A percentile compares a stretch with the other conserved stretches of the same genome.
These are phyloP conservation scores for Nakaseomyces kungkrabaensis DNA, from an alignment of 1,139 yeast species.

Conservation along the genomic window DNA sequence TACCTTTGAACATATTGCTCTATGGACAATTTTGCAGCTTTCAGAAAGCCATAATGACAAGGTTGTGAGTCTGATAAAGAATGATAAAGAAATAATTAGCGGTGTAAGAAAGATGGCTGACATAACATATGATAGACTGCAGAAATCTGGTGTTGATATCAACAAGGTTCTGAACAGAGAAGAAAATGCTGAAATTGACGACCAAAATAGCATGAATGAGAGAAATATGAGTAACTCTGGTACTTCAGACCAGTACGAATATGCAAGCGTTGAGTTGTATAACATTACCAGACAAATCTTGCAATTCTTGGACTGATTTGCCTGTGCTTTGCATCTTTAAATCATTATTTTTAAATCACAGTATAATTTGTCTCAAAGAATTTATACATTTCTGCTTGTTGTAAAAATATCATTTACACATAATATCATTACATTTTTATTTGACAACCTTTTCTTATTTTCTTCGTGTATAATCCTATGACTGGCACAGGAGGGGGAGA, in stretches of 20 bases:
- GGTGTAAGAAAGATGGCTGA: conserved; percentile 46
- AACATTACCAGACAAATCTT: conserved; percentile 74
- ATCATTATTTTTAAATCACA: conserved; percentile 1
- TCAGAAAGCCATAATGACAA: conserved; percentile 77
- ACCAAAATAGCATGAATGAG: conserved; percentile 28
- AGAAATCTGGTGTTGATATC: conserved; percentile 19
- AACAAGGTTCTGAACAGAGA: conserved; percentile 12
- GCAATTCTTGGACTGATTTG: conserved; percentile 27
- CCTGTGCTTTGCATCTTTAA: no score
- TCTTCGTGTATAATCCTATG: neutral
- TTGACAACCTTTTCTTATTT: neutral
- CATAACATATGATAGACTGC: conserved; percentile 29
- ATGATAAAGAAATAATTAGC: conserved; percentile 45
- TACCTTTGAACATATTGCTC: conserved; percentile 96
- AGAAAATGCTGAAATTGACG: conserved; percentile 5
- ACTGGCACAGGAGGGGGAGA: neutral
- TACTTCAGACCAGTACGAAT: conserved; percentile 35
- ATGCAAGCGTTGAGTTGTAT: conserved; percentile 61
- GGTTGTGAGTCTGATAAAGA: conserved; percentile 54
- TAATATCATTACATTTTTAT: neutral
- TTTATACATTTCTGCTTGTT: neutral
- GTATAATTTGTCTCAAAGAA: neutral
- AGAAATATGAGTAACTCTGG: conserved; percentile 20
- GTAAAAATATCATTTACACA: neutral
- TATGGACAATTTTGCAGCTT: conserved; percentile 92